Conservation (phyloP, 495 filamentous ascomycete genomes). For the Xylona heveae region DNA sequence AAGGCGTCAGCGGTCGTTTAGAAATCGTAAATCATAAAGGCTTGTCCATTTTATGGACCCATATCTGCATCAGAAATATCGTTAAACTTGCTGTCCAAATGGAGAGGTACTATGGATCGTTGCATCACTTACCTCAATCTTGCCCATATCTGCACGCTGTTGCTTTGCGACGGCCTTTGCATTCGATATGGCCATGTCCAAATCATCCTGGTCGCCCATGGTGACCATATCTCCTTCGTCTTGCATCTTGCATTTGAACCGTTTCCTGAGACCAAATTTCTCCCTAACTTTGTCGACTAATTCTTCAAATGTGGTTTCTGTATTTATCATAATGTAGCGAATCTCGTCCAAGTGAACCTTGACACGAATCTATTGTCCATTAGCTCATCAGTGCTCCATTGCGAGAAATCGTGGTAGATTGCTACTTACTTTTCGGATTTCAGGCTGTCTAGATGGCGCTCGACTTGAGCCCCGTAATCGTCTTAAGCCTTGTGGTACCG, state of each 20-base stretch:
- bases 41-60: too few relatives aligned
- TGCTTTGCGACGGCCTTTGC: constrained; percentile 46
- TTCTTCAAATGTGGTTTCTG: constrained; percentile 46
- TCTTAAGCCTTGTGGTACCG: constrained; percentile 30
- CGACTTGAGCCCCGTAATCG: constrained; percentile 8
- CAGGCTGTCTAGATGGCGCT: constrained; percentile 23
- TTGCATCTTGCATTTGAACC: constrained; percentile 67
- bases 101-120: too few relatives aligned
- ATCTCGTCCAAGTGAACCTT: constrained; percentile 74
- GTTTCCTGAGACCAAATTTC: constrained; percentile 55
- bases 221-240: constrained; percentile 88
- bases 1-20: too few relatives aligned
- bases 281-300: constrained; percentile 56
- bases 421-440: constrained; percentile 19
- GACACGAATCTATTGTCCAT: constrained; percentile 43
- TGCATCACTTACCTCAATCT: constrained; percentile 76
- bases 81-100: too few relatives aligned
- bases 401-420: too few relatives aligned
- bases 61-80: too few relatives aligned
- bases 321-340: constrained; percentile 75
- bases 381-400: too few relatives aligned
- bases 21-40: too few relatives aligned
- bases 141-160: constrained; percentile 66
- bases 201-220: constrained; percentile 87
- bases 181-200: constrained; percentile 58